These are phyloP conservation scores for Neurospora hispaniola DNA, from an alignment of 495 filamentous ascomycete genomes.

Conservation along the genomic window DNA sequence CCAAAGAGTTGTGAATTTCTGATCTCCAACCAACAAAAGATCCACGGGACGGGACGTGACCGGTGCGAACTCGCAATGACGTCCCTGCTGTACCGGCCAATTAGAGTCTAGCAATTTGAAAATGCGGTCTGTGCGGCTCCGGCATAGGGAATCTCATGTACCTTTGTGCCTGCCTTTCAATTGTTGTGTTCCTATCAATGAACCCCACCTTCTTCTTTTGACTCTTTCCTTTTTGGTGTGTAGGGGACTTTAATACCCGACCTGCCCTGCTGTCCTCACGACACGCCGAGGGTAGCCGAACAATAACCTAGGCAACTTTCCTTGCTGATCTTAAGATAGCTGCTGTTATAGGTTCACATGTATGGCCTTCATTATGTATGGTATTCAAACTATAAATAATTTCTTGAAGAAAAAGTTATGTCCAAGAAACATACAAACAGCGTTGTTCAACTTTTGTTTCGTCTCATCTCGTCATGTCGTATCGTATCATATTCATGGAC, in stretches of 20 bases:
- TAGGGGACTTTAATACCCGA: background rate
- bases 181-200: background rate
- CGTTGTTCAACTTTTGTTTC: background rate
- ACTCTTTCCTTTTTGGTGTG: background rate
- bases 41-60: background rate
- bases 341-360: too few species aligned
- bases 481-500: background rate
- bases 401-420: background rate
- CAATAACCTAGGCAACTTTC: too few species aligned
- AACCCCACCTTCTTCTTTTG: background rate
- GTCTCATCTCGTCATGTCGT: background rate
- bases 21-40: background rate
- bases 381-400: background rate
- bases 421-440: background rate
- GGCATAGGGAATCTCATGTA: background rate
- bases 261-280: too few species aligned
- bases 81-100: slow-evolving; percentile 15
- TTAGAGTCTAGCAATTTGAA: slow-evolving; percentile 19
- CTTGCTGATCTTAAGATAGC: background rate
- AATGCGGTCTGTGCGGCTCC: slow-evolving; percentile 9
- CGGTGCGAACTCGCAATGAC: slow-evolving; percentile 13
- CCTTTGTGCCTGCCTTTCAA: background rate
- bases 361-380: background rate
- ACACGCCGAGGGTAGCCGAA: slow-evolving; percentile 1
- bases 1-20: background rate